Conservation (phyloP, 2,329 filamentous ascomycete species). For the Aureobasidium vineae region DNA sequence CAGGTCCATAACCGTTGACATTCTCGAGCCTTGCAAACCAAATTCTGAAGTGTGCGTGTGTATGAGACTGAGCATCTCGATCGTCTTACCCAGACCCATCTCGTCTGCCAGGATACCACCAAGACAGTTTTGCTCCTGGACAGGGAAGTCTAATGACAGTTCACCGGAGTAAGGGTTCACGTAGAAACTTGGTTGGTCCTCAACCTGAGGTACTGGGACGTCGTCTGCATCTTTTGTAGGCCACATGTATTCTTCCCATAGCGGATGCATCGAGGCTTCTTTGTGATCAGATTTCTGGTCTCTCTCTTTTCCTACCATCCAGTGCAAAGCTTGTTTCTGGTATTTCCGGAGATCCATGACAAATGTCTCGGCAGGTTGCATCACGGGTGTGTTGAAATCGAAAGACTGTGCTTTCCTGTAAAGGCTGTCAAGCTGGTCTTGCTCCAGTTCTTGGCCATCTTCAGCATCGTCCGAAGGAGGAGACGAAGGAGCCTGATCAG, state of each 20-base stretch:
- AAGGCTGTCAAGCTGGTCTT: conserved; percentile 88
- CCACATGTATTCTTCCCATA: conserved; percentile 97
- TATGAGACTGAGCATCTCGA: conserved; percentile 94
- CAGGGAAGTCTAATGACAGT: conserved; percentile 84
- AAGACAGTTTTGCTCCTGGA: conserved; percentile 90
- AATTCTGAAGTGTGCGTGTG: conserved; percentile 72
- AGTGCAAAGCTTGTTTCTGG: conserved; percentile 90
- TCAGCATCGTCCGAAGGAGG: conserved; percentile 65
- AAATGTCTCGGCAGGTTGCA: conserved; percentile 80
- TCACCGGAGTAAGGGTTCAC: conserved; percentile 97
- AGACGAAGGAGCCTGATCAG: conserved; percentile 46
- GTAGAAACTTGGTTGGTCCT: conserved; percentile 74
- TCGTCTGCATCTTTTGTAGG: conserved; percentile 85
- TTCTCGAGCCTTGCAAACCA: conserved; percentile 24
- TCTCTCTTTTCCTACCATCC: conserved; percentile 95
- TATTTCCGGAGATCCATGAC: conserved; percentile 82
- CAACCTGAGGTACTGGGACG: conserved; percentile 64
- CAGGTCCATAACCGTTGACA: conserved; percentile 55
- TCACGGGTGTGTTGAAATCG: conserved; percentile 86
- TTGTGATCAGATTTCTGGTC: conserved; percentile 65
- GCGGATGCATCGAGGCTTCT: conserved; percentile 84
- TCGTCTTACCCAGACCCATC: conserved; percentile 98
- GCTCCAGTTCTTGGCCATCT: conserved; percentile 86
- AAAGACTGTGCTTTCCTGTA: conserved; percentile 97
- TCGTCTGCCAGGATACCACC: conserved; percentile 93